phyloP scores from a whole-genome alignment of 352 stramenopile genomes.

The Pythium scleroteichum region DNA sequence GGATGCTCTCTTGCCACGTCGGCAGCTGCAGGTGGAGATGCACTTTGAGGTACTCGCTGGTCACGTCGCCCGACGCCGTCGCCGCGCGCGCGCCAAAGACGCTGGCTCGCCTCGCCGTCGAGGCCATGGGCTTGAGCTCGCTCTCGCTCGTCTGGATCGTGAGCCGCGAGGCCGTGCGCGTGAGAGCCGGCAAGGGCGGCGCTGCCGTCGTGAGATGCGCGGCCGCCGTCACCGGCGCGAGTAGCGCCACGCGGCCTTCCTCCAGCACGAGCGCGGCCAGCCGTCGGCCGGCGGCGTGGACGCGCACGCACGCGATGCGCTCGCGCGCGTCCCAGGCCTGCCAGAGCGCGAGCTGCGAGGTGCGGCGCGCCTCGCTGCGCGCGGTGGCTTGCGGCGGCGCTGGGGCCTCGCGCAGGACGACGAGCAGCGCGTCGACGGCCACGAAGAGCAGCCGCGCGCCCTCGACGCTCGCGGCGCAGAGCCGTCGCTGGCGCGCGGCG shows the following conservation, averaged over 20 bases:
- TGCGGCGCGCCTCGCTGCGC: conserved; percentile 30
- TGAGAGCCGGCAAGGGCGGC: conserved; percentile 9
- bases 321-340: conserved; percentile 64
- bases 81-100: conserved; percentile 4
- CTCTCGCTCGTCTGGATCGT: conserved; percentile 23
- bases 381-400: conserved; percentile 22
- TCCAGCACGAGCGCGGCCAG: conserved; percentile 59
- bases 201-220: conserved; percentile 17
- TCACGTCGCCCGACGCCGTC: conserved; percentile 21
- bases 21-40: conserved; percentile 73
- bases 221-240: conserved; percentile 40
- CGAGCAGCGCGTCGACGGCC: conserved; percentile 49
- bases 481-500: conserved; percentile 13
- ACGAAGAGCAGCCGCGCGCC: conserved; percentile 65
- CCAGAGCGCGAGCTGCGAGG: conserved; percentile 64
- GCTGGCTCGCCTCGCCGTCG: conserved; percentile 16
- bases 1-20: conserved; percentile 66
- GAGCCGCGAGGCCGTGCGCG: conserved; percentile 20
- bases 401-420: conserved; percentile 52
- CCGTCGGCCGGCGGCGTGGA: conserved; percentile 50
- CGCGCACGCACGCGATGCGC: conserved; percentile 48
- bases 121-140: conserved; percentile 24
- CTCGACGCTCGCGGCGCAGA: conserved; percentile 51
- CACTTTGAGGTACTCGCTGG: conserved; percentile 54
- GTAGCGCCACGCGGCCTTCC: conserved; percentile 60